A percentile compares a stretch with the other conserved stretches of the same genome.
Conservation (phyloP, 2,329 filamentous ascomycete species). For the Neonectria coccinea region DNA sequence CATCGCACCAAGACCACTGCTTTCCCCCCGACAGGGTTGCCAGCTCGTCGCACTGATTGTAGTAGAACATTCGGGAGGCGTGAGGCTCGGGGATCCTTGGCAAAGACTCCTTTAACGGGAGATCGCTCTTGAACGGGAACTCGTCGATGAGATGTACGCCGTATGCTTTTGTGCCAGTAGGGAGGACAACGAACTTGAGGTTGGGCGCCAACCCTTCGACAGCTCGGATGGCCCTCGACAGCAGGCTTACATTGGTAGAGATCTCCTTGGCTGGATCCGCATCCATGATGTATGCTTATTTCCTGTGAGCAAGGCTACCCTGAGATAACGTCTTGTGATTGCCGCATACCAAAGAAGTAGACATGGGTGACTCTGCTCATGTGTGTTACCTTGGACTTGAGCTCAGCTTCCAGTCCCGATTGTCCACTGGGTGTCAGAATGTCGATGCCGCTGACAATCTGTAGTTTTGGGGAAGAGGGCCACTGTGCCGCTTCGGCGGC, state of each 20-base stretch:
- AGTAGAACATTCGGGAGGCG: slow-evolving; percentile 59
- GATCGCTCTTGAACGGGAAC: slow-evolving; percentile 47
- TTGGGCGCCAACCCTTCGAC: slow-evolving; percentile 52
- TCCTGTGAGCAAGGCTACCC: not conserved
- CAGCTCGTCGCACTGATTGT: slow-evolving; percentile 57
- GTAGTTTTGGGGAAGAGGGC: slow-evolving; percentile 48
- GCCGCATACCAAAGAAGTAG: slow-evolving; percentile 53
- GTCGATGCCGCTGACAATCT: slow-evolving; percentile 51
- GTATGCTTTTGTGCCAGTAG: slow-evolving; percentile 57
- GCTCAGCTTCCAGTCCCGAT: slow-evolving; percentile 47
- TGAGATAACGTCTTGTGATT: not conserved
- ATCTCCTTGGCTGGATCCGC: slow-evolving; percentile 48
- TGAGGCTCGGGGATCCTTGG: slow-evolving; percentile 56
- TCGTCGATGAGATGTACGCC: slow-evolving; percentile 48
- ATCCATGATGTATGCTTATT: slow-evolving; percentile 51
- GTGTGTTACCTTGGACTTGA: slow-evolving; percentile 50
- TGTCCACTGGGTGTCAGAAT: slow-evolving; percentile 47
- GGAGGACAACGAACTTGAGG: slow-evolving; percentile 55
- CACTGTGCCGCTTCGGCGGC: slow-evolving; percentile 44
- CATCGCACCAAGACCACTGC: slow-evolving; percentile 57
- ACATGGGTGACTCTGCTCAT: slow-evolving; percentile 56
- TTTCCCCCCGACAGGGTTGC: slow-evolving; percentile 51
- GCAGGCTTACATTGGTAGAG: slow-evolving; percentile 52
- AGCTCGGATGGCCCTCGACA: slow-evolving; percentile 53
- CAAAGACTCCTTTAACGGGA: slow-evolving; percentile 53